These are phyloP conservation scores for Stentor coeruleus DNA, from an alignment of 73 alveolate species.

Conservation along the genomic window DNA sequence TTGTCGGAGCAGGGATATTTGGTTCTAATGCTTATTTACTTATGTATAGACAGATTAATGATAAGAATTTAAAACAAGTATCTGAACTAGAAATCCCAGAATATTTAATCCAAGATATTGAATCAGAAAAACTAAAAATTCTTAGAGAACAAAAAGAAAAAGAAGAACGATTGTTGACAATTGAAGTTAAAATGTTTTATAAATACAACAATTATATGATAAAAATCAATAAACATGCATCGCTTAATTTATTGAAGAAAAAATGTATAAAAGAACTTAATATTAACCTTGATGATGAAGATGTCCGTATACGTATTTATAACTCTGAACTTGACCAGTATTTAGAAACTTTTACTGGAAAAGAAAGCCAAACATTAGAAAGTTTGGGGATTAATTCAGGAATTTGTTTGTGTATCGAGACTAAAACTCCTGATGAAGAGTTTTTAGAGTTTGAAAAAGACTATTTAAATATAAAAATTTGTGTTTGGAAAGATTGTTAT, in stretches of 20 bases:
- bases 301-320: neutral
- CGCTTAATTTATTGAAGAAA: neutral
- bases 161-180: slow-evolving; percentile 5
- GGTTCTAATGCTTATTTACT: slow-evolving; percentile 25
- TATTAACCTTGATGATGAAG: neutral
- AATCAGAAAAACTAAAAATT: neutral
- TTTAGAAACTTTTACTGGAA: neutral
- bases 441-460: too few relatives aligned
- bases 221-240: neutral
- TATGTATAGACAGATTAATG: slow-evolving; percentile 10
- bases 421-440: neutral
- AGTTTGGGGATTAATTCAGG: neutral
- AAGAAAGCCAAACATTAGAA: neutral
- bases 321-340: neutral
- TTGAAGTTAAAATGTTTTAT: neutral
- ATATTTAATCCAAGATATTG: neutral
- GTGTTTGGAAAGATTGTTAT: neutral
- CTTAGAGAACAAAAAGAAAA: neutral
- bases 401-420: neutral
- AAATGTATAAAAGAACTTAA: neutral
- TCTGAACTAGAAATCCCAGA: neutral
- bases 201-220: neutral
- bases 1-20: neutral
- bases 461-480: too few relatives aligned
- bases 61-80: neutral